A percentile compares a stretch with the other conserved stretches of the same genome.
phyloP scores from a whole-genome alignment of 148 eudicot species.

The Suaeda aralocaspica region DNA sequence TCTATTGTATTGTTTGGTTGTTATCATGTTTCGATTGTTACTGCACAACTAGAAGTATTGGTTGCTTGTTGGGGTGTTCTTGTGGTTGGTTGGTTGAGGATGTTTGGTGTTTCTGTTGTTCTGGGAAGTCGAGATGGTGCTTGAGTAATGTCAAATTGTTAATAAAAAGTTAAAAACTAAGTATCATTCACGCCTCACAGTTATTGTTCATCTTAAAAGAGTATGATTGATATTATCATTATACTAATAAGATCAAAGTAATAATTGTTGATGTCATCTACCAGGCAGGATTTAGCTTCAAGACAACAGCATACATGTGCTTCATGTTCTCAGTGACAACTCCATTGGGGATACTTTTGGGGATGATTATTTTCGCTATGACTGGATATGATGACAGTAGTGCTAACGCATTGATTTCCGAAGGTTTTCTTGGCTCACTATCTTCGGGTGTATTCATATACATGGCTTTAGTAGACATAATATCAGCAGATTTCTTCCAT shows the following conservation, averaged over 20 bases:
- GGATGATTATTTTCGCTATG: constrained; percentile 55
- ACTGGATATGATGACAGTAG: constrained; percentile 78
- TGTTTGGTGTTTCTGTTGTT: no score
- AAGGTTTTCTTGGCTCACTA: constrained; percentile 71
- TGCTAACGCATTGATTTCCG: constrained; percentile 61
- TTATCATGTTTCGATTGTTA: no score
- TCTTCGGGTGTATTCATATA: constrained; percentile 81
- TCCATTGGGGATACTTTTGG: constrained; percentile 61
- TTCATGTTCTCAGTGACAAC: constrained; percentile 86
- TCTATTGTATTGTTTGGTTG: no score
- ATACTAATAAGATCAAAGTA: background rate
- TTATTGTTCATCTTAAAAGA: background rate
- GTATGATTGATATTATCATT: background rate
- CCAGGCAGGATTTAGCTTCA: constrained; percentile 74
- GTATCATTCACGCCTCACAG: no score
- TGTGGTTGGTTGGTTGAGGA: no score
- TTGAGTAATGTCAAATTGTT: no score
- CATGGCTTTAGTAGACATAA: constrained; percentile 81
- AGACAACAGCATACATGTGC: constrained; percentile 77
- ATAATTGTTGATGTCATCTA: background rate
- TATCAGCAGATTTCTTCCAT: constrained; percentile 81
- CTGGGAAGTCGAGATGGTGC: no score
- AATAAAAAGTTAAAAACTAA: no score
- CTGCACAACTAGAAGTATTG: no score
- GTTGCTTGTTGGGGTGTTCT: no score